A percentile compares a stretch with the other conserved stretches of the same genome.
phyloP scores from a whole-genome alignment of 2,329 filamentous ascomycete species.

The Iodosphaeria phyllophila region DNA sequence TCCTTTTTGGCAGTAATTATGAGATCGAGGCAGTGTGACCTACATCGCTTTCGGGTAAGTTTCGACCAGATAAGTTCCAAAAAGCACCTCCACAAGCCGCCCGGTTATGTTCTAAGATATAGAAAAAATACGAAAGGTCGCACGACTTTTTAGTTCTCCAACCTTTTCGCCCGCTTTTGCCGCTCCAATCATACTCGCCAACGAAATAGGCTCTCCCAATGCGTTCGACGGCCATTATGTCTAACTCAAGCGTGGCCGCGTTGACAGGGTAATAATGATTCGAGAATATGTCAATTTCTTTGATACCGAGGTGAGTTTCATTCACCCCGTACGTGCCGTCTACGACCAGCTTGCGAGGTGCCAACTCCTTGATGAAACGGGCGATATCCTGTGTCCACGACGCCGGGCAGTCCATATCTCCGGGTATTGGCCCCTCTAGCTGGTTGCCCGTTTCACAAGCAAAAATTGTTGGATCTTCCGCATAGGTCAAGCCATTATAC shows the following conservation, averaged over 20 bases:
- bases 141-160: conserved; percentile 7
- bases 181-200: conserved; percentile 27
- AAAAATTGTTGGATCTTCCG: conserved; percentile 28
- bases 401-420: conserved; percentile 22
- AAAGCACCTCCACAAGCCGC: conserved; percentile 21
- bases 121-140: conserved; percentile 20
- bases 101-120: conserved; percentile 18
- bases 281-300: conserved; percentile 25
- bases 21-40: too few relatives aligned
- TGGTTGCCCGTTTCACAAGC: conserved; percentile 30
- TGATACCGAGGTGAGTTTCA: conserved; percentile 19
- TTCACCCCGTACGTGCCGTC: conserved; percentile 31
- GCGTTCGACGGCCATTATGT: conserved; percentile 17
- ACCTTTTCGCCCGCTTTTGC: conserved; percentile 11
- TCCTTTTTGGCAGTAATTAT: not conserved
- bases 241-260: conserved; percentile 17
- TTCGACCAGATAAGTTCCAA: conserved; percentile 26
- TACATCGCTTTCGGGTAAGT: conserved; percentile 23
- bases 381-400: conserved; percentile 23
- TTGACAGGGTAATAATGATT: conserved; percentile 27
- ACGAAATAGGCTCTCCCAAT: conserved; percentile 21
- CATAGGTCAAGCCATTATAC: conserved; percentile 25
- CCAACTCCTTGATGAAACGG: conserved; percentile 20
- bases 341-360: conserved; percentile 23
- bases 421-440: conserved; percentile 22